Evolutionary conservation across 202 grass and related monocot species (phyloP).

Genomic region (Zizania palustris): DNA sequence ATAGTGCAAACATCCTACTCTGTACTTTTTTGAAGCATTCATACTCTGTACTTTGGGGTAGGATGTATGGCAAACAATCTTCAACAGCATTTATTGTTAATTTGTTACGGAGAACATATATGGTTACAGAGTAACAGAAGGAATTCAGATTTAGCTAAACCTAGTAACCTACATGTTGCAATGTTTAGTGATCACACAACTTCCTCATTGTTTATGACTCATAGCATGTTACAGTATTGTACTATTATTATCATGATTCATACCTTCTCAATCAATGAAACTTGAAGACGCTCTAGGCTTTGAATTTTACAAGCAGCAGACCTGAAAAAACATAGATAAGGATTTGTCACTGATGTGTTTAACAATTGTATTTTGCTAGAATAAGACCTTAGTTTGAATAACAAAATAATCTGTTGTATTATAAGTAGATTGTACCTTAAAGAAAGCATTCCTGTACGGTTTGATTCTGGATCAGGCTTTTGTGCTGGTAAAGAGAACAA

Average conservation of each 20-base stretch:
- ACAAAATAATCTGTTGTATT: slow-evolving; percentile 3
- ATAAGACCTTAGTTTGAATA: neutral
- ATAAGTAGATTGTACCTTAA: slow-evolving; percentile 53
- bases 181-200: slow-evolving; percentile 4
- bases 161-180: neutral
- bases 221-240: neutral
- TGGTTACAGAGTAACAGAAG: slow-evolving; percentile 20
- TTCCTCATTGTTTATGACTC: slow-evolving; percentile 17
- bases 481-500: slow-evolving; percentile 83
- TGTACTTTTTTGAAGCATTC: too few relatives aligned
- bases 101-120: neutral
- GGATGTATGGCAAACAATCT: neutral
- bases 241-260: slow-evolving; percentile 46
- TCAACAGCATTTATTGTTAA: slow-evolving; percentile 15
- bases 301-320: slow-evolving; percentile 58
- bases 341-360: neutral
- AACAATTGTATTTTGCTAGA: slow-evolving; percentile 26
- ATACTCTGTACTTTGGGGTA: neutral
- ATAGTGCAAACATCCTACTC: slow-evolving; percentile 17
- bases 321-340: slow-evolving; percentile 47
- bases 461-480: slow-evolving; percentile 51
- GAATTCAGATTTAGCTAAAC: slow-evolving; percentile 14
- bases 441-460: slow-evolving; percentile 50
- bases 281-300: slow-evolving; percentile 57
- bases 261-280: slow-evolving; percentile 76